These are phyloP conservation scores for Tilletia walkeri DNA, from an alignment of 1,284 basidiomycete species.

Conservation along the genomic window DNA sequence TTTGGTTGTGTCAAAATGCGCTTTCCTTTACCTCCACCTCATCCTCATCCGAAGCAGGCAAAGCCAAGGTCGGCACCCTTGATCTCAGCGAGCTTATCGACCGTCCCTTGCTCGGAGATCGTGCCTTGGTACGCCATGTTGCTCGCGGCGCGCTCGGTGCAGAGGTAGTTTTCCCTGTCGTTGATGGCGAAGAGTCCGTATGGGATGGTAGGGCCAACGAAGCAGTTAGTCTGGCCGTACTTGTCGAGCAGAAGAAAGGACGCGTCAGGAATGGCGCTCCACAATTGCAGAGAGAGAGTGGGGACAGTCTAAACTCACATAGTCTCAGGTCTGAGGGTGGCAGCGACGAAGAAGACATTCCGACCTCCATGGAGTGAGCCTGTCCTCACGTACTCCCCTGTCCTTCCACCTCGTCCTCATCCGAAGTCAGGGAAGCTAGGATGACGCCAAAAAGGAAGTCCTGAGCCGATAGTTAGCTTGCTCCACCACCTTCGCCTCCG, in stretches of 20 bases:
- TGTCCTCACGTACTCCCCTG: too few relatives aligned
- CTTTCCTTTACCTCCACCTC: constrained; percentile 54
- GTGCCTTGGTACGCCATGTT: constrained; percentile 96
- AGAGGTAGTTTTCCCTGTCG: constrained; percentile 74
- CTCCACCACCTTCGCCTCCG: constrained; percentile 87
- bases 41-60: constrained; percentile 59
- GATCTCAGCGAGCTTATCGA: constrained; percentile 44
- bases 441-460: constrained; percentile 92
- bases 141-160: constrained; percentile 83
- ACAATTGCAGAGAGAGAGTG: too few relatives aligned
- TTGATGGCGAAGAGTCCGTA: constrained; percentile 80
- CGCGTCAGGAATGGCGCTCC: too few relatives aligned
- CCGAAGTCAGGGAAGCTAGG: too few relatives aligned
- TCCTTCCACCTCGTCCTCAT: too few relatives aligned
- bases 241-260: neutral
- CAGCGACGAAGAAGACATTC: constrained; percentile 87
- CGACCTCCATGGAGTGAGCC: constrained; percentile 45
- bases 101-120: constrained; percentile 59
- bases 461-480: constrained; percentile 92
- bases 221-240: constrained; percentile 95
- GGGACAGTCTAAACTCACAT: constrained; percentile 63
- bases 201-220: constrained; percentile 84
- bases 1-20: constrained; percentile 63
- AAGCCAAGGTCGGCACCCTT: constrained; percentile 71
- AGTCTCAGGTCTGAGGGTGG: constrained; percentile 93